These are phyloP conservation scores for Cryoendolithus antarcticus DNA, from an alignment of 2,329 filamentous ascomycete species.

Conservation along the genomic window DNA sequence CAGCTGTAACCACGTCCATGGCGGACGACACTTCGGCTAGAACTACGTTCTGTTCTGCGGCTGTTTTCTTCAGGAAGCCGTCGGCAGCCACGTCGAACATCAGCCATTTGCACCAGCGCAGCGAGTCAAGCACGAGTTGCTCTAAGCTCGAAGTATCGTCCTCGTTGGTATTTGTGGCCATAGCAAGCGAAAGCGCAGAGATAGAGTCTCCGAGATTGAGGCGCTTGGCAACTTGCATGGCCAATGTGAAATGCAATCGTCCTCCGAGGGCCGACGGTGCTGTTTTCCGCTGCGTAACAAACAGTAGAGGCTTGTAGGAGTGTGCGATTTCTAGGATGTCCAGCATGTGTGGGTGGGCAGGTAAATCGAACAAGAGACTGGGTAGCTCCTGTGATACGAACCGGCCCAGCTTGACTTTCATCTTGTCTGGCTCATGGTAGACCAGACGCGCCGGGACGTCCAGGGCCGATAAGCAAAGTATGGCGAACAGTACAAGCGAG, in stretches of 20 bases:
- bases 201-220: not conserved
- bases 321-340: slow-evolving; percentile 4
- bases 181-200: too few species aligned
- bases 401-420: not conserved
- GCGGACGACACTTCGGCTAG: not conserved
- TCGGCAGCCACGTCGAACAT: slow-evolving; percentile 5
- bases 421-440: not conserved
- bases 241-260: slow-evolving; percentile 3
- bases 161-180: not conserved
- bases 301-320: slow-evolving; percentile 6
- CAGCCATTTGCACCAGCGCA: slow-evolving; percentile 3
- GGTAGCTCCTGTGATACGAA: slow-evolving; percentile 1
- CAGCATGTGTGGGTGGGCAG: slow-evolving; percentile 3
- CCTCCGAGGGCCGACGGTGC: slow-evolving; percentile 6
- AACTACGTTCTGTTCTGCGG: not conserved
- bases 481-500: slow-evolving; percentile 1
- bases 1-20: not conserved
- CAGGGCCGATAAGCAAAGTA: slow-evolving; percentile 4
- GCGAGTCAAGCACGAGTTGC: not conserved
- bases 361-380: slow-evolving; percentile 2
- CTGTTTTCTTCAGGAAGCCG: slow-evolving; percentile 4
- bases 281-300: slow-evolving; percentile 3
- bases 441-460: slow-evolving; percentile 4
- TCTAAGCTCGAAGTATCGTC: not conserved
- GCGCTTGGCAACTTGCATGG: slow-evolving; percentile 3